Conservation (phyloP, 2,329 filamentous ascomycete genomes). For the Coniella vitis region DNA sequence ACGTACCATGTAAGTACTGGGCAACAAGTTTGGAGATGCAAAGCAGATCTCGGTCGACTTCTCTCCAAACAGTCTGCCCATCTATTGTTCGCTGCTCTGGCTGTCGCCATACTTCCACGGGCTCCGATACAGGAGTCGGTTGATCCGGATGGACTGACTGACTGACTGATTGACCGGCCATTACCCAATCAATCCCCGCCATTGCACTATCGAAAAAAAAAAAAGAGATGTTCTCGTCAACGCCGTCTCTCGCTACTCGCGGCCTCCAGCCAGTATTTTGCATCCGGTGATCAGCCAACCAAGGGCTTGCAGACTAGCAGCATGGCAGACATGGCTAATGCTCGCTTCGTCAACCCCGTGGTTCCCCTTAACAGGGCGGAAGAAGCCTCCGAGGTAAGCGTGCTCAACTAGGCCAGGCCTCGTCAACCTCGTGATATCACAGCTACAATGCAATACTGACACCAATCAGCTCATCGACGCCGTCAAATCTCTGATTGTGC, state of each 20-base stretch:
- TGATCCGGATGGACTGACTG: no score
- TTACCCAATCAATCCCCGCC: neutral
- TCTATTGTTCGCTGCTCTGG: no score
- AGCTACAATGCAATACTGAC: neutral
- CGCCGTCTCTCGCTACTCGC: no score
- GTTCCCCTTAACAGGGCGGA: constrained; percentile 20
- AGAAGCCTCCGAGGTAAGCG: constrained; percentile 27
- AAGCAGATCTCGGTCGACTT: no score
- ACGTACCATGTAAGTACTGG: neutral
- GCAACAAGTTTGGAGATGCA: no score
- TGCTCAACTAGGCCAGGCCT: no score
- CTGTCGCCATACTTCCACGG: neutral
- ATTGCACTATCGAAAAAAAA: neutral
- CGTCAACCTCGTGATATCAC: neutral
- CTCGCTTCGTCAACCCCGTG: neutral
- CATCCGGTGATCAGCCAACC: no score
- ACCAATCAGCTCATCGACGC: constrained; percentile 55
- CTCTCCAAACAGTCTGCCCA: neutral
- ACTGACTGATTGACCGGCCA: no score
- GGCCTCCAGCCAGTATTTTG: no score
- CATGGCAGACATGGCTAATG: neutral
- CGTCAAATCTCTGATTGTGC: constrained; percentile 60
- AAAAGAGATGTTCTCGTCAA: no score
- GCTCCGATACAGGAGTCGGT: neutral
- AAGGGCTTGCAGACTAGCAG: neutral